Conservation (phyloP, 352 stramenopile genomes). For the Aphanomyces astaci region DNA sequence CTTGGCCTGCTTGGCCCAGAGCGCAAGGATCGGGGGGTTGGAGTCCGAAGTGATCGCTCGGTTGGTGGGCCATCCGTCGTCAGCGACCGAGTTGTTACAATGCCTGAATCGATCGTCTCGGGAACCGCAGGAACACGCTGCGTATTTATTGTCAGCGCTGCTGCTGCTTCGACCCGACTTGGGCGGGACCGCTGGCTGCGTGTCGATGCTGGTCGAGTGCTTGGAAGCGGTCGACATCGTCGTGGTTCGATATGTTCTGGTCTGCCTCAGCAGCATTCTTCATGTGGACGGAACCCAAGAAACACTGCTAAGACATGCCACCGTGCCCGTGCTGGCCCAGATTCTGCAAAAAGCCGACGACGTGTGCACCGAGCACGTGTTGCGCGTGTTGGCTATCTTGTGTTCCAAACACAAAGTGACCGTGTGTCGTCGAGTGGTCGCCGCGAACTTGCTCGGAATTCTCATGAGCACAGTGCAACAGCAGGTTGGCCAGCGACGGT, state of each 20-base stretch:
- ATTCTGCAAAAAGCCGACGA: constrained; percentile 36
- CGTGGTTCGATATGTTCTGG: constrained; percentile 54
- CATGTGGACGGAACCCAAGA: constrained; percentile 57
- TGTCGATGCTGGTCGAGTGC: constrained; percentile 54
- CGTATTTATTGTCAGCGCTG: constrained; percentile 49
- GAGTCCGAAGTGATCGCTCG: constrained; percentile 13
- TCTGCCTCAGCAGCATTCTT: constrained; percentile 49
- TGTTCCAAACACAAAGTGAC: constrained; percentile 36
- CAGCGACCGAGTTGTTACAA: constrained; percentile 28
- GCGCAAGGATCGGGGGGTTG: background rate
- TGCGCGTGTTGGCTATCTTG: constrained; percentile 45
- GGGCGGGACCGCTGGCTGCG: constrained; percentile 47
- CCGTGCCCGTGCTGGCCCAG: constrained; percentile 60
- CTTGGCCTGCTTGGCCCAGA: background rate
- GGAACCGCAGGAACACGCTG: constrained; percentile 43
- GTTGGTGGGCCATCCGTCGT: background rate
- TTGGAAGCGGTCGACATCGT: constrained; percentile 60
- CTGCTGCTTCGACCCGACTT: constrained; percentile 42
- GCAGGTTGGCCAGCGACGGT: constrained; percentile 29
- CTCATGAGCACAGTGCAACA: constrained; percentile 13
- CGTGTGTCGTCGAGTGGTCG: constrained; percentile 45
- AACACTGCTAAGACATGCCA: constrained; percentile 59
- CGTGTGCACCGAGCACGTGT: constrained; percentile 29
- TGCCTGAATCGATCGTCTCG: constrained; percentile 27
- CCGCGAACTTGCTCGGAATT: constrained; percentile 47